Evolutionary conservation across 495 filamentous ascomycete species (phyloP), one percentile per base, ranked within the genome.

Genomic region (Hypoxylon subgilvum): DNA sequence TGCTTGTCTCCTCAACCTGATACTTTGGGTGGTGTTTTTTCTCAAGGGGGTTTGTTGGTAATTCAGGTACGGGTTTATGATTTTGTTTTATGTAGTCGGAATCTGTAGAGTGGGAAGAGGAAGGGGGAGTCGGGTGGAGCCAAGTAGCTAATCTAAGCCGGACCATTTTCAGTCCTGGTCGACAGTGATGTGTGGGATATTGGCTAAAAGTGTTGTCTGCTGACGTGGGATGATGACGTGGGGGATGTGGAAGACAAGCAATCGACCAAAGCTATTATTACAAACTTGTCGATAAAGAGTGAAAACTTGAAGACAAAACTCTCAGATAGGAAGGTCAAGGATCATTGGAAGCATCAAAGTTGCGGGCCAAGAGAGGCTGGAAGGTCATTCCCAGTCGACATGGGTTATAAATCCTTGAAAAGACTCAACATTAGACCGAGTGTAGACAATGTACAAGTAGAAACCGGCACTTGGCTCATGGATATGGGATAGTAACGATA

Each of bases 131-230:
- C 1, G 46, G 52, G 60, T 65, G 64, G 39, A 74, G 69, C 60
- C 66, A 65, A 7, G 68, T 63, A 34, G 58, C 63, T 10, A 75
- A 57, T 59, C 68, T 70, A 49, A 74, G 48, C 43, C 63, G 69
- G 35, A 40, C 61, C 73, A 76, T 74, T 46, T 68, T 75, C 63
- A 35, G 18, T 13, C 2, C 19, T 28, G 8, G 16, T 23, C 40
- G 46, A 47, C 14, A 31, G 14, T 18, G 19, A 59, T 17, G 12
- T 19, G 45, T 59, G 48, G 47, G 53, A 63, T 63, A 22, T 38
- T 17, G 23, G 23, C n/a, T n/a, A n/a, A n/a, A n/a, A n/a, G n/a
- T n/a, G n/a, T n/a, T n/a, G n/a, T n/a, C n/a, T n/a, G n/a, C n/a
- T n/a, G n/a, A 9, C 30, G 30, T 49, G n/a, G 40, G 13, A 47